Evolutionary conservation across 2,329 filamentous ascomycete genomes (phyloP).

Genomic region (Corinectria fuckeliana): DNA sequence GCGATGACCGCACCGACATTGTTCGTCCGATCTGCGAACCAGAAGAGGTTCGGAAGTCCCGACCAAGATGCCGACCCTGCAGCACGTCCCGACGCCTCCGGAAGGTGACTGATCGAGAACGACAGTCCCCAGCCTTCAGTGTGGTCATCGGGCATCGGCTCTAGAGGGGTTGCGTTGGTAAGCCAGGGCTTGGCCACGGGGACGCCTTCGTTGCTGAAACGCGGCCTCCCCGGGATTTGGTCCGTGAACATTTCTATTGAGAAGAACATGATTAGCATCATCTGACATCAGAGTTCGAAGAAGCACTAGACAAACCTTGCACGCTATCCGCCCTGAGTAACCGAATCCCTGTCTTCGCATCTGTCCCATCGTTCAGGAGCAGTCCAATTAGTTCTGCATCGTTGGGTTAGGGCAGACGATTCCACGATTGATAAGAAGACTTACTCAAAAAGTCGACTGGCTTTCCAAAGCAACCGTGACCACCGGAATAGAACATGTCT

Average conservation of each 20-base stretch:
- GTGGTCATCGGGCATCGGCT: constrained; percentile 4
- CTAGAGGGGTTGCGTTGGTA: constrained; percentile 4
- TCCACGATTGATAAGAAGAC: neutral
- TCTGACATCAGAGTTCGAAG: neutral
- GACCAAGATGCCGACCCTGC: constrained; percentile 12
- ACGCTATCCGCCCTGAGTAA: constrained; percentile 1
- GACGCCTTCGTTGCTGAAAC: neutral
- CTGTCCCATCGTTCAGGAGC: constrained; percentile 8
- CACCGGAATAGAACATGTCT: neutral
- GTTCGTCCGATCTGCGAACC: constrained; percentile 18
- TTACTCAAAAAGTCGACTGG: constrained; percentile 8
- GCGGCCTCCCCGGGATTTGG: constrained; percentile 14
- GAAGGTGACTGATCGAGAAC: constrained; percentile 17
- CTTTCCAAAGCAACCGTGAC: constrained; percentile 14
- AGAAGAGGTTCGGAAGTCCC: constrained; percentile 16
- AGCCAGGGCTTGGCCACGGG: constrained; percentile 2
- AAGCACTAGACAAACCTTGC: neutral
- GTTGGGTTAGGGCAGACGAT: neutral
- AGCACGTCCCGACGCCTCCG: neutral
- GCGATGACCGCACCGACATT: constrained; percentile 9
- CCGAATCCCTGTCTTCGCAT: neutral
- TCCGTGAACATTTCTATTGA: constrained; percentile 18
- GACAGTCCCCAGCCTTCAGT: constrained; percentile 20
- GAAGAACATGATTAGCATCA: neutral
- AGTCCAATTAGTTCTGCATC: neutral